phyloP scores from a whole-genome alignment of 2,329 filamentous ascomycete genomes.

The Penicillium sp. region DNA sequence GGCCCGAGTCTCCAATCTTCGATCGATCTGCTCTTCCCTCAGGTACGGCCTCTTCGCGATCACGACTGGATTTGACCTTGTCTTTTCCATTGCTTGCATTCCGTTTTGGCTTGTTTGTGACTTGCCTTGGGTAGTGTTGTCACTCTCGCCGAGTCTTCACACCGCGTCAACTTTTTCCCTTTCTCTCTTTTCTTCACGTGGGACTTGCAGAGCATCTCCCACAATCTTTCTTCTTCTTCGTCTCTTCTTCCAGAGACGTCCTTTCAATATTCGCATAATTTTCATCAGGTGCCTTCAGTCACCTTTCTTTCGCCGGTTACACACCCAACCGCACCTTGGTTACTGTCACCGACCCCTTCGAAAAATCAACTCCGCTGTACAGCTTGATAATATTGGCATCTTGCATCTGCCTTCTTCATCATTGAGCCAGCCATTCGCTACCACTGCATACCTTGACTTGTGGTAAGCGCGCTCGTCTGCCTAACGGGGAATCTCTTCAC shows the following conservation, averaged over 20 bases:
- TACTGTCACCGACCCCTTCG: background rate
- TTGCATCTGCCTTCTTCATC: constrained; percentile 6
- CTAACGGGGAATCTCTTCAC: background rate
- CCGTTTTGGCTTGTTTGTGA: constrained; percentile 6
- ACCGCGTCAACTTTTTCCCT: constrained; percentile 22
- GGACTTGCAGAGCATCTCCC: constrained; percentile 40
- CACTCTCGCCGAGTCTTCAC: constrained; percentile 14
- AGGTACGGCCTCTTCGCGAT: background rate
- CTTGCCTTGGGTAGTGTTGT: constrained; percentile 15
- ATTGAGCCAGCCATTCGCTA: constrained; percentile 24
- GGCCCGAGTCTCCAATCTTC: constrained; percentile 11
- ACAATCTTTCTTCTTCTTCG: constrained; percentile 11
- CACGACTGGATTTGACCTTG: background rate
- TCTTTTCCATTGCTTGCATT: background rate
- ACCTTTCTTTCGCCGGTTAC: constrained; percentile 7
- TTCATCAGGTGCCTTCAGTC: constrained; percentile 2
- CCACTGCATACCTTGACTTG: constrained; percentile 16
- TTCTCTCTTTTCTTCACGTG: constrained; percentile 19
- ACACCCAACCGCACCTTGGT: background rate
- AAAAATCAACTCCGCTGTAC: constrained; percentile 13
- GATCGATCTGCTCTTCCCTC: constrained; percentile 3
- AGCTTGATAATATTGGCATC: constrained; percentile 18
- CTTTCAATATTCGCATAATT: constrained; percentile 20
- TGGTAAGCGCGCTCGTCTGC: constrained; percentile 17
- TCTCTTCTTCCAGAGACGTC: constrained; percentile 4